Conservation (phyloP, 2,329 filamentous ascomycete species). For the Keithomyces neogunnii region DNA sequence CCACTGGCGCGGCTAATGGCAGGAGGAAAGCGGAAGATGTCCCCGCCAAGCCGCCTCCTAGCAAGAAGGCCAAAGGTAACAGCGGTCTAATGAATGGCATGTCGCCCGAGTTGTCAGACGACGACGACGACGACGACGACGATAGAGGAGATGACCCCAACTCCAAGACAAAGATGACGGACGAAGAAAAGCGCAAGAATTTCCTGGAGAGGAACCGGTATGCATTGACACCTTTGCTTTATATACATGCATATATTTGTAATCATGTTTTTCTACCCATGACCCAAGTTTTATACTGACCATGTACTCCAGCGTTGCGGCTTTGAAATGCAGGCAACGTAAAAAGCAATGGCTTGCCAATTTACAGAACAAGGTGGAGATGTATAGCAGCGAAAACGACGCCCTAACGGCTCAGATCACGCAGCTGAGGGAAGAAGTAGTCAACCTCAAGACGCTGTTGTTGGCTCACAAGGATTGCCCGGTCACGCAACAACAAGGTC, state of each 20-base stretch:
- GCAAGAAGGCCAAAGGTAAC: conserved; percentile 60
- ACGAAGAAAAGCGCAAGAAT: conserved; percentile 97
- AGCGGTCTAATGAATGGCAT: conserved; percentile 17
- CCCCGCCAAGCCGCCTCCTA: conserved; percentile 50
- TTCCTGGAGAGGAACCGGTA: conserved; percentile 95
- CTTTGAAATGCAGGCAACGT: conserved; percentile 90
- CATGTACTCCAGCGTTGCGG: conserved; percentile 62
- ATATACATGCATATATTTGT: no score
- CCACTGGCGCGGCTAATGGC: conserved; percentile 47
- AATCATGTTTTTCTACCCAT: background rate
- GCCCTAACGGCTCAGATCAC: conserved; percentile 75
- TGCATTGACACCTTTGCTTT: conserved; percentile 19
- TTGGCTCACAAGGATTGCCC: conserved; percentile 95
- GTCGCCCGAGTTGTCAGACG: conserved; percentile 42
- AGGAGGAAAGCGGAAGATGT: conserved; percentile 71
- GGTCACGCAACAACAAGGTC: conserved; percentile 72
- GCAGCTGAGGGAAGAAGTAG: conserved; percentile 81
- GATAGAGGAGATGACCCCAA: conserved; percentile 47
- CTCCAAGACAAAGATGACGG: conserved; percentile 78
- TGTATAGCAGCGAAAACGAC: conserved; percentile 89
- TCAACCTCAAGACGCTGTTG: conserved; percentile 86
- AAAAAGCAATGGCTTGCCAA: conserved; percentile 99
- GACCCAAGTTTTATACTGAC: conserved; percentile 3
- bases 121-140: conserved; percentile 25
- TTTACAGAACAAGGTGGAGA: conserved; percentile 86